Conservation (phyloP, 2,329 filamentous ascomycete species). For the Helminthosporium solani region DNA sequence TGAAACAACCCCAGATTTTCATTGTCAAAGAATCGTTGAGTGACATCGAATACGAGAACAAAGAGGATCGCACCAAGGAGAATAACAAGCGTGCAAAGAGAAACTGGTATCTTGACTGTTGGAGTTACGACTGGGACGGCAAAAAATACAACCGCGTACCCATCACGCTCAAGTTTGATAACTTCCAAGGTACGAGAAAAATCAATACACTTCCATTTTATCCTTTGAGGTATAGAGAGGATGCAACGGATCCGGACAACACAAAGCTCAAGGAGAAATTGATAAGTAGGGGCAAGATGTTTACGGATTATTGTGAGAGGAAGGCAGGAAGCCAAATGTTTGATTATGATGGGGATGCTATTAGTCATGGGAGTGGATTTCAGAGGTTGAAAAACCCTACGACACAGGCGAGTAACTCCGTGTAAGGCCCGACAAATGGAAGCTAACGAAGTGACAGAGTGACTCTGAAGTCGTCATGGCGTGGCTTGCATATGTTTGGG, state of each 20-base stretch:
- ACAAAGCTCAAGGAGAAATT: conserved; percentile 1
- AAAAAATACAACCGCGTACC: conserved; percentile 9
- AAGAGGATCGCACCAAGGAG: conserved; percentile 2
- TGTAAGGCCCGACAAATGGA: neutral
- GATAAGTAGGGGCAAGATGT: conserved; percentile 5
- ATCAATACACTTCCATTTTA: conserved; percentile 10
- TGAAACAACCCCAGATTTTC: conserved; percentile 11
- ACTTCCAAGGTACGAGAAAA: conserved; percentile 7
- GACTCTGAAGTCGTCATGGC: neutral
- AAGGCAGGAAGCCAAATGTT: conserved; percentile 9
- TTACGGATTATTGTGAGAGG: conserved; percentile 1
- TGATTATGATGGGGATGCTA: conserved; percentile 9
- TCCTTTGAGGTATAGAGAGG: conserved; percentile 4
- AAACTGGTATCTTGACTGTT: conserved; percentile 6
- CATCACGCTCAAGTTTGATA: conserved; percentile 11
- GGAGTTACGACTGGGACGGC: conserved; percentile 13
- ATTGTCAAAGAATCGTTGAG: conserved; percentile 12
- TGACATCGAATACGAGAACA: neutral
- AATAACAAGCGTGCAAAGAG: neutral
- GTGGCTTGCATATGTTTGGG: neutral
- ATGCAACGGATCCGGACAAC: neutral
- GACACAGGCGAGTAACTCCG: neutral
- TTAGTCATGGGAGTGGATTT: conserved; percentile 13
- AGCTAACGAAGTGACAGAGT: neutral
- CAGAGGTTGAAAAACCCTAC: conserved; percentile 6